These are phyloP conservation scores for Colletotrichum trifolii DNA, from an alignment of 2,329 filamentous ascomycete species.

Conservation along the genomic window DNA sequence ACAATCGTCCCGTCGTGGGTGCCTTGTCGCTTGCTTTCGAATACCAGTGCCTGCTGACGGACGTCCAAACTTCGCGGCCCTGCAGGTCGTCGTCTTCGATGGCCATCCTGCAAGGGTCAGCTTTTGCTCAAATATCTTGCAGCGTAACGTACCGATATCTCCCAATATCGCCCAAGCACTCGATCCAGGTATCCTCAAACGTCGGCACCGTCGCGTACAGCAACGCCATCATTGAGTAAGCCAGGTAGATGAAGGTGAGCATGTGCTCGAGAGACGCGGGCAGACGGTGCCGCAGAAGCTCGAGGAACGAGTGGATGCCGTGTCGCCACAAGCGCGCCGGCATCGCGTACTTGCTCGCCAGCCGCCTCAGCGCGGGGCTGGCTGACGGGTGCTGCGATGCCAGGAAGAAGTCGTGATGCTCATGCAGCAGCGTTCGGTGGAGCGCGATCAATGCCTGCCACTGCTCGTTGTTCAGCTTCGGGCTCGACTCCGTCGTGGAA, in stretches of 20 bases:
- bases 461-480: conserved; percentile 72
- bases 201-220: conserved; percentile 85
- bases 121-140: conserved; percentile 22
- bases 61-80: conserved; percentile 83
- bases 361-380: conserved; percentile 70
- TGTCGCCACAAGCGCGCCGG: conserved; percentile 94
- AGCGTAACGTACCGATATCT: conserved; percentile 64
- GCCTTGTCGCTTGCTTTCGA: conserved; percentile 81
- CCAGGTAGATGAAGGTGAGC: conserved; percentile 88
- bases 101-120: conserved; percentile 68
- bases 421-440: conserved; percentile 82
- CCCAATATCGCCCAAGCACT: conserved; percentile 87
- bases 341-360: conserved; percentile 89
- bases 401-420: conserved; percentile 88
- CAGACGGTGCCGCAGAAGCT: conserved; percentile 78
- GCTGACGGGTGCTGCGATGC: conserved; percentile 88
- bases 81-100: conserved; percentile 84
- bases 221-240: conserved; percentile 90
- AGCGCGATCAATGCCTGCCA: conserved; percentile 86
- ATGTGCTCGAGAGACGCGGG: conserved; percentile 87
- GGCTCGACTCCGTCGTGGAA: conserved; percentile 47
- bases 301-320: conserved; percentile 87
- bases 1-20: conserved; percentile 80
- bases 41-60: conserved; percentile 86
- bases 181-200: conserved; percentile 91